Evolutionary conservation across 805 yeast genomes (phyloP).

Genomic region (Candida lessepsii): DNA sequence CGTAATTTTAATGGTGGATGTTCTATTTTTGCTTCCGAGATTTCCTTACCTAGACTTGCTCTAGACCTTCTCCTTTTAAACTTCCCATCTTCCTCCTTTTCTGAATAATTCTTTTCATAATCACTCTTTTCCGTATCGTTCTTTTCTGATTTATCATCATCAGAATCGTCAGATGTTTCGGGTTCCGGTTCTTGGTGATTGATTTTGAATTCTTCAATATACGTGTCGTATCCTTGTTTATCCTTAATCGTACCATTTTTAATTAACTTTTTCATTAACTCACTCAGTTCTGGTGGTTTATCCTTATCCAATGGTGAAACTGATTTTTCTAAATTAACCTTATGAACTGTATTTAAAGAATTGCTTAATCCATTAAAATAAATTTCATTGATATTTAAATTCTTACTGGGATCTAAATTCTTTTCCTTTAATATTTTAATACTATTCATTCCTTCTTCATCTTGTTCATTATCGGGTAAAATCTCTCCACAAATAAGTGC

Average conservation of each 20-base stretch:
- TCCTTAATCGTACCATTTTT: constrained; percentile 30
- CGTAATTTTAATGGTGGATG: constrained; percentile 14
- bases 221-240: constrained; percentile 12
- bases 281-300: constrained; percentile 18
- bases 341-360: constrained; percentile 27
- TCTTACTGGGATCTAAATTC: constrained; percentile 42
- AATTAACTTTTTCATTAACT: constrained; percentile 37
- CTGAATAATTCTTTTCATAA: too few species aligned
- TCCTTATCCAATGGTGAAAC: constrained; percentile 17
- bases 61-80: constrained; percentile 15
- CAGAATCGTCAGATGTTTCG: constrained; percentile 33
- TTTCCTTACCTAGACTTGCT: constrained; percentile 14
- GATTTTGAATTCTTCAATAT: constrained; percentile 11
- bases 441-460: constrained; percentile 46
- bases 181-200: constrained; percentile 3
- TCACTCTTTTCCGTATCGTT: not conserved
- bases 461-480: constrained; percentile 55
- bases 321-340: constrained; percentile 13
- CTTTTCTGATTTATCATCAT: constrained; percentile 16
- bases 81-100: constrained; percentile 11
- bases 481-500: constrained; percentile 65
- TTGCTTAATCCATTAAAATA: constrained; percentile 33
- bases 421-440: constrained; percentile 34
- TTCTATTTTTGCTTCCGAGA: not conserved
- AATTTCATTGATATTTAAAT: constrained; percentile 37